Evolutionary conservation across 1,139 yeast genomes (phyloP).

Genomic region (Kurtzmaniella natalensis): DNA sequence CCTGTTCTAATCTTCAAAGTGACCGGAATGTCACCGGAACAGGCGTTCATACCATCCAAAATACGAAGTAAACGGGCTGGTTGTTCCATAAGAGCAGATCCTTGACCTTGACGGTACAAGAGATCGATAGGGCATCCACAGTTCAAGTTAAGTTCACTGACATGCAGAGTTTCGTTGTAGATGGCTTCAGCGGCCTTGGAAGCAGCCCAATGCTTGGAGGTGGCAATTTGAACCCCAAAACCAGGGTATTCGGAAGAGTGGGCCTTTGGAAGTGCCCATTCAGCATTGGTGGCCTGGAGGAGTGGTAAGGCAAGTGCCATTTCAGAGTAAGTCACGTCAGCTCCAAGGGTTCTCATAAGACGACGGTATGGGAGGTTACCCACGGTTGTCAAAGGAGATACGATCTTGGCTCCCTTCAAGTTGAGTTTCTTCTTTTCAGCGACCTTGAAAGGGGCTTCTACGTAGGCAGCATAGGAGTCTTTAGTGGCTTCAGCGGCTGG

Average conservation of each 20-base stretch:
- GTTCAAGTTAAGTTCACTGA: constrained; percentile 81
- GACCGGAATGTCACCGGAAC: constrained; percentile 85
- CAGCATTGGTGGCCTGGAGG: constrained; percentile 85
- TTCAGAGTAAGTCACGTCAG: constrained; percentile 90
- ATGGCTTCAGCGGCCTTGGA: constrained; percentile 85
- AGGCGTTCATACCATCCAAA: constrained; percentile 83
- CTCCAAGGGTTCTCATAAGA: constrained; percentile 85
- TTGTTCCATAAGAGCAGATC: constrained; percentile 88
- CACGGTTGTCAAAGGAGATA: constrained; percentile 94
- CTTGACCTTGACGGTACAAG: constrained; percentile 89
- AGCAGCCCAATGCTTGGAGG: constrained; percentile 91
- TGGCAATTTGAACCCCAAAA: constrained; percentile 91
- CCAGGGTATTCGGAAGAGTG: constrained; percentile 80
- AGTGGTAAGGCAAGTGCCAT: constrained; percentile 90
- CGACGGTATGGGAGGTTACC: constrained; percentile 96
- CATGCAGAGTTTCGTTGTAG: constrained; percentile 47
- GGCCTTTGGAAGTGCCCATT: constrained; percentile 96
- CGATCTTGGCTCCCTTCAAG: constrained; percentile 70
- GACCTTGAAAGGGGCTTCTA: constrained; percentile 74
- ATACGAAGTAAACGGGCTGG: constrained; percentile 78
- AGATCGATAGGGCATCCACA: constrained; percentile 98
- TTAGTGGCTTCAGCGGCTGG: constrained; percentile 26
- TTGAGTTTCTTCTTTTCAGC: constrained; percentile 77
- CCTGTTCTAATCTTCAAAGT: constrained; percentile 94
- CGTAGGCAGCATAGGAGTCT: constrained; percentile 40